phyloP scores from a whole-genome alignment of 495 filamentous ascomycete genomes.

The Lepraria neglecta region DNA sequence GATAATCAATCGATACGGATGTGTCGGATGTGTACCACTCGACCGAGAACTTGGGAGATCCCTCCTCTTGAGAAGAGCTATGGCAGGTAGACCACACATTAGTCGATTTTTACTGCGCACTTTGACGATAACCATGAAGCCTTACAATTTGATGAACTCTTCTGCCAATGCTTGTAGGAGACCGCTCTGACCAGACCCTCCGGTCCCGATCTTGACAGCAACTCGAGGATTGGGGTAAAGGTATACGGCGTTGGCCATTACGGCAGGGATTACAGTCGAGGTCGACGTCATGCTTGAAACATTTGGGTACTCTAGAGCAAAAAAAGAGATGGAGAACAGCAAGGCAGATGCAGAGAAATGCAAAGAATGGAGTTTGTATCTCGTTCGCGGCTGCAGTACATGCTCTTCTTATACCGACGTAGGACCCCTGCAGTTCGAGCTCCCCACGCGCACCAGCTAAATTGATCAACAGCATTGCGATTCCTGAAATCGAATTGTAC shows the following conservation, averaged over 20 bases:
- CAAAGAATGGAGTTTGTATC: no score
- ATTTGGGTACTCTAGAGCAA: no score
- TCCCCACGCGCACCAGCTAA: no score
- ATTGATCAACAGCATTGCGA: no score
- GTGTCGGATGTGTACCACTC: slow-evolving; percentile 42
- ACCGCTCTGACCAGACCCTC: slow-evolving; percentile 39
- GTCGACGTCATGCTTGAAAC: no score
- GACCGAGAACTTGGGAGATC: slow-evolving; percentile 32
- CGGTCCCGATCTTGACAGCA: slow-evolving; percentile 32
- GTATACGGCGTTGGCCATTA: not conserved
- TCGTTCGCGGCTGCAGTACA: no score
- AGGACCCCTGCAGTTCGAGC: no score
- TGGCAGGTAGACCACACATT: not conserved
- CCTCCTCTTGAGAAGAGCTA: slow-evolving; percentile 19
- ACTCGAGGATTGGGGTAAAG: slow-evolving; percentile 2
- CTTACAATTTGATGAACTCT: slow-evolving; percentile 34
- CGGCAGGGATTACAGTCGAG: not conserved
- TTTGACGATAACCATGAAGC: slow-evolving; percentile 4
- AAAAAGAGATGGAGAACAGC: no score
- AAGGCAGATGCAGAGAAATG: no score
- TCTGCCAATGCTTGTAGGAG: slow-evolving; percentile 36
- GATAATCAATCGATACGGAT: slow-evolving; percentile 38
- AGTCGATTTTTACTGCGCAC: no score
- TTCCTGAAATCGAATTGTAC: no score
- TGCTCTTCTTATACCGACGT: no score